Percentiles rank a stretch among this genome's conserved stretches.
Evolutionary conservation across 768 basidiomycete genomes (phyloP).

Genomic region (Suillus clintonianus): DNA sequence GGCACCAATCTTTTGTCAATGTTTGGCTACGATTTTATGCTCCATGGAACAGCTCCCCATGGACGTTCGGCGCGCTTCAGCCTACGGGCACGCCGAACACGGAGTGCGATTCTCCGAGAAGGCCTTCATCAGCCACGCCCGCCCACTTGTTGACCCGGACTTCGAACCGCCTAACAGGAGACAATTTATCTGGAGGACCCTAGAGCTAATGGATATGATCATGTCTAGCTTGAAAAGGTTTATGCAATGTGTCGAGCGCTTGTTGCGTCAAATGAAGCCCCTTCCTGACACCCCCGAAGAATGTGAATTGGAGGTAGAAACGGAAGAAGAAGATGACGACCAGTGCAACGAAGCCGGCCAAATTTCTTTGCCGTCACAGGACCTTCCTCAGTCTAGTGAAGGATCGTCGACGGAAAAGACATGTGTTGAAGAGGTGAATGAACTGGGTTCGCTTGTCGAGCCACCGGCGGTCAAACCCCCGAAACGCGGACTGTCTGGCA

Average conservation of each 20-base stretch:
- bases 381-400: background rate
- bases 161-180: conserved; percentile 3
- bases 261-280: conserved; percentile 29
- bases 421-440: background rate
- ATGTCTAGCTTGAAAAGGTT: conserved; percentile 34
- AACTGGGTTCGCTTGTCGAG: conserved; percentile 3
- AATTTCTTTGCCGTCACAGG: background rate
- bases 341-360: background rate
- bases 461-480: background rate
- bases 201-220: conserved; percentile 32
- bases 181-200: conserved; percentile 15
- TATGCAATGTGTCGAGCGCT: conserved; percentile 29
- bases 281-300: conserved; percentile 23
- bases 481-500: conserved; percentile 14
- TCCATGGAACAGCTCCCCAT: conserved; percentile 25
- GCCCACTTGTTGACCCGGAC: conserved; percentile 7
- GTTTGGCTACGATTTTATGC: conserved; percentile 28
- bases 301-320: background rate
- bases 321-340: background rate
- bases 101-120: conserved; percentile 22
- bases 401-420: background rate
- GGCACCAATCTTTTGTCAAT: conserved; percentile 21
- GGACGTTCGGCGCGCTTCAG: conserved; percentile 19
- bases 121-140: conserved; percentile 23
- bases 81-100: conserved; percentile 22